Base-by-base conservation (phyloP, 805 yeast genomes). In the Metschnikowia reukaufii region DNA sequence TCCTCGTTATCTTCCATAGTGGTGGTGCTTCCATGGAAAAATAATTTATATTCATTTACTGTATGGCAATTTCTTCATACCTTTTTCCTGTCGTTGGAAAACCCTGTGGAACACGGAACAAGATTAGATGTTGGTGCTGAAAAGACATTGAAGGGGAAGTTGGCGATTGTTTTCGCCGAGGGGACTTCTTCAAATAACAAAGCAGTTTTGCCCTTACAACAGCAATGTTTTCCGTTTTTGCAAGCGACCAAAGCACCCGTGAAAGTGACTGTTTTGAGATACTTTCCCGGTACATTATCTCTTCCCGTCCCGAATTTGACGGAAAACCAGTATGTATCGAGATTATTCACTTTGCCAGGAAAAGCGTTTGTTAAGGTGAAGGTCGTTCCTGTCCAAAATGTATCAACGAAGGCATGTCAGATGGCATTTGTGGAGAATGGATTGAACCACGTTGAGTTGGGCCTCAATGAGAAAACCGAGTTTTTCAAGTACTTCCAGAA, bases 131-230 rank as follows among this genome's bases (percentile, higher is more conserved):
- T 33, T 13, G 27, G 39, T 9, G 65, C 62, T 33, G 45, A 67
- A 18, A 36, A 55, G 1, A 53, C 61, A 23, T 57, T 65, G 17
- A 60, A 63, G 3, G 70, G 73, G n/a, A 74, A 76, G 35, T 67
- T 60, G 73, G 72, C 81, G 4, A 83, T 76, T 43, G 55, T 86
- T 18, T 81, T 89, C 48, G 73, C 84, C 2, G 97, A 90, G 59
- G 96, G 96, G 0, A 87, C 96, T 0, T 76, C 96, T 0, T 81
- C 96, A 0, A 92, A 91, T 61, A 94, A 95, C 42, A 82, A 83
- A 51, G 82, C 90, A 0, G 60, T 91, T 1, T 72, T 91, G 50
- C 81, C 88, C 3, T 77, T 86, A 45, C 67, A 70, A 7, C 48
- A 43, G 34, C 16, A 17, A n/a, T 42, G 39, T 19, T 27, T 29